Base-by-base conservation (phyloP, 495 filamentous ascomycete species). In the Podospora conica region DNA sequence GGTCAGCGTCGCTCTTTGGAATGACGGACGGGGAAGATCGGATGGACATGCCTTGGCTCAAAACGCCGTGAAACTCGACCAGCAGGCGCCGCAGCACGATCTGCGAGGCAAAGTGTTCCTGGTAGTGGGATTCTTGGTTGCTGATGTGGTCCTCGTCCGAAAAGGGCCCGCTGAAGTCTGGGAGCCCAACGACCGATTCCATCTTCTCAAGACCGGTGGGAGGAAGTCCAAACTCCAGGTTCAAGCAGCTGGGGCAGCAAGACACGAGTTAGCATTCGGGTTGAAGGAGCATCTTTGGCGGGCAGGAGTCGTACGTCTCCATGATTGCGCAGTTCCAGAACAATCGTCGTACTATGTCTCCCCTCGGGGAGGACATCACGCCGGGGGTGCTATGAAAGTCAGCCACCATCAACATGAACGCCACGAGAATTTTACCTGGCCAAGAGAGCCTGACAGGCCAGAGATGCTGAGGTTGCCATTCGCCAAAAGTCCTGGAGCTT, bases 261-360 rank as follows among this genome's bases (percentile, higher is more conserved):
- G 59, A 15, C 28, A 33, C 53, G 18, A 0, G 63, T 67, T 33
- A 70, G 66, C n/a, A 54, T 11, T n/a, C 18, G 10, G 3, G 60
- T 33, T 21, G 1, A 53, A 24, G 20, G 8, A 5, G 11, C 21
- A 56, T 18, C 18, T 6, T 4, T 28, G 12, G 6, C 22, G 48
- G 24, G 20, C 4, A 18, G 27, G 28, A 10, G 29, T 28, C 71
- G 31, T 79, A 86, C 82, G 83, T 85, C 68, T 88, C 85, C 74
- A 85, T 82, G 31, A 86, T 79, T 10, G 80, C 78, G 67, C 85
- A 87, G 65, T 83, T 81, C 85, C 85, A 88, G 57, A 83, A 88
- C 0, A 74, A 76, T 60, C 85, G 79, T 63, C 84, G 82, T n/a
- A 85, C 74, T 27, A 84, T 68, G 64, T 86, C 81, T 7, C 79